A percentile compares a stretch with the other conserved stretches of the same genome.
Evolutionary conservation across 805 yeast species (phyloP).

Genomic region (Candida adriatica): DNA sequence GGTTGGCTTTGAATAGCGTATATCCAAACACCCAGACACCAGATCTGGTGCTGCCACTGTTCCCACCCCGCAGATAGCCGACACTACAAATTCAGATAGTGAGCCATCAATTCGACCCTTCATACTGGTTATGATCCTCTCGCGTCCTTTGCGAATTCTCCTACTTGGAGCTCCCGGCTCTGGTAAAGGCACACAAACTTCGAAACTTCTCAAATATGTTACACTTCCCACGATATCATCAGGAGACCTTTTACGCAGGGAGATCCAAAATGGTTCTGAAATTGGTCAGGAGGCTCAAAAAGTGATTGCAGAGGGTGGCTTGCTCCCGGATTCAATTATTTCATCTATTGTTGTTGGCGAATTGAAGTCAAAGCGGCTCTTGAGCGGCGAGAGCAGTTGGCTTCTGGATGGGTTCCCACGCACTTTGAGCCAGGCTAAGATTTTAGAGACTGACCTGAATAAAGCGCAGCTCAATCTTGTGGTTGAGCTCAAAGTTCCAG

Average conservation of each 20-base stretch:
- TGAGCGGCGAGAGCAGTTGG: conserved; percentile 43
- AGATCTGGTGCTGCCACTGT: too few relatives aligned
- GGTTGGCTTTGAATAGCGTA: too few relatives aligned
- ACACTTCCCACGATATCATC: conserved; percentile 59
- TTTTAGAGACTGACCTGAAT: conserved; percentile 40
- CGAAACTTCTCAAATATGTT: conserved; percentile 49
- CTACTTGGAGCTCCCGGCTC: conserved; percentile 93
- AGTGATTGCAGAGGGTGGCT: conserved; percentile 53
- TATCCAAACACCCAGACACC: too few relatives aligned
- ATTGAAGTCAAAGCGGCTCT: conserved; percentile 36
- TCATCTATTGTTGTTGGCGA: conserved; percentile 49
- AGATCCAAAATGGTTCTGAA: conserved; percentile 47
- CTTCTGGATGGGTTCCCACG: conserved; percentile 91
- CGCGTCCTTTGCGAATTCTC: conserved; percentile 52
- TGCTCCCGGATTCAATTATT: conserved; percentile 72
- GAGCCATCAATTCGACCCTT: too few relatives aligned
- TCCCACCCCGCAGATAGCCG: too few relatives aligned
- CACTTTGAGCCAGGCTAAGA: conserved; percentile 63
- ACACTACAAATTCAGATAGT: too few relatives aligned
- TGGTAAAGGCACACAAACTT: conserved; percentile 88
- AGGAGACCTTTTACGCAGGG: conserved; percentile 74
- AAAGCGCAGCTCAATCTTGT: conserved; percentile 56
- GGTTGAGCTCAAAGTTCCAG: conserved; percentile 86
- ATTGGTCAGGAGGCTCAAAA: conserved; percentile 52
- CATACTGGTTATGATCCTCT: conserved; percentile 5